A percentile compares a stretch with the other conserved stretches of the same genome.
Evolutionary conservation across 306 rosid species (phyloP).

Genomic region (Trifolium pratense): DNA sequence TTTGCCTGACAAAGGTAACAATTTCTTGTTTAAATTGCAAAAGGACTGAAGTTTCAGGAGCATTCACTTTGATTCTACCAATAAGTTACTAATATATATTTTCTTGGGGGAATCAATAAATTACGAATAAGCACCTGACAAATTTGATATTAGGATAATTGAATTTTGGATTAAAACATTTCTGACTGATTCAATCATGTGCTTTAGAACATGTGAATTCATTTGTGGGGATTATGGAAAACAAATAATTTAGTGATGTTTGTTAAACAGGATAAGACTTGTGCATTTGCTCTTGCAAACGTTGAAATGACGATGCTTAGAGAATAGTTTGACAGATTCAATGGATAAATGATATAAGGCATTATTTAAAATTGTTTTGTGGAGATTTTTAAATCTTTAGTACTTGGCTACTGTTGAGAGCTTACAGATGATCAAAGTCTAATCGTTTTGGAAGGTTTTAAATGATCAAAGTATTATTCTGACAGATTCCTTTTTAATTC

Average conservation of each 20-base stretch:
- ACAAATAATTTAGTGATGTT: too few species aligned
- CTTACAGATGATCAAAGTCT: conserved; percentile 1
- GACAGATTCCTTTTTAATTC: not conserved
- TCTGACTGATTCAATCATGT: not conserved
- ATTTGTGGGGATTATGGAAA: too few species aligned
- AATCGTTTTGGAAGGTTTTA: not conserved
- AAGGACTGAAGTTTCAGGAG: conserved; percentile 20
- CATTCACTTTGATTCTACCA: conserved; percentile 5
- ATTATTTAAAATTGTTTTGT: conserved; percentile 16
- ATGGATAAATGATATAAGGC: not conserved
- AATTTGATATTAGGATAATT: too few species aligned
- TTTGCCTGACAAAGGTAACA: conserved; percentile 95
- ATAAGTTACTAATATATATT: not conserved
- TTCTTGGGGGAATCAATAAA: too few species aligned
- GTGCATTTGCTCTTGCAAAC: too few species aligned
- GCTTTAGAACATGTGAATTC: too few species aligned
- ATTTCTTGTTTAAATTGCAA: conserved; percentile 5
- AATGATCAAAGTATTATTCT: not conserved
- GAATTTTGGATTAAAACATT: not conserved
- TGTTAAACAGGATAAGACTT: too few species aligned
- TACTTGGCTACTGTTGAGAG: conserved; percentile 14
- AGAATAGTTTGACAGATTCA: not conserved
- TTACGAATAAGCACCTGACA: too few species aligned
- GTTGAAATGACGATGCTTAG: not conserved
- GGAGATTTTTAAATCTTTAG: conserved; percentile 16